Conservation (phyloP, 2,329 filamentous ascomycete species). For the Ceratocystis diversiconidia region DNA sequence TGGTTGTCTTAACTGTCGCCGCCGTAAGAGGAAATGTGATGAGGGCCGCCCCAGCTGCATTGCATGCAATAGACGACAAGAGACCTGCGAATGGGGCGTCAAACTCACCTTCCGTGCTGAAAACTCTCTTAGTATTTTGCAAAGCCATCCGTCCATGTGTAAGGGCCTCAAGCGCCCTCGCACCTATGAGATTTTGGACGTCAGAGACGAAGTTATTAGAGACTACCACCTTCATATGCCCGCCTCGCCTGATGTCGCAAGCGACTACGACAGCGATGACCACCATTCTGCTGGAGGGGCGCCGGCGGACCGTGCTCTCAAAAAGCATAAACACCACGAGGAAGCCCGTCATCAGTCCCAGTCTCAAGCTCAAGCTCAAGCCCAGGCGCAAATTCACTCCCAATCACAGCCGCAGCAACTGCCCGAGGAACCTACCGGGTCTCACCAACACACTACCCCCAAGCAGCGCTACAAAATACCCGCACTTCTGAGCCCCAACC, state of each 20-base stretch:
- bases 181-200: conserved; percentile 27
- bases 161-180: conserved; percentile 22
- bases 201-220: conserved; percentile 27
- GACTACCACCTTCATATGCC: conserved; percentile 25
- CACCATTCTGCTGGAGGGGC: not conserved
- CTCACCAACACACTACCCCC: conserved; percentile 6
- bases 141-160: conserved; percentile 26
- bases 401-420: not conserved
- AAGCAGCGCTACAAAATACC: conserved; percentile 13
- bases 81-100: conserved; percentile 28
- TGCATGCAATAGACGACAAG: conserved; percentile 24
- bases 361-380: not conserved
- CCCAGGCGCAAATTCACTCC: not conserved
- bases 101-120: conserved; percentile 28
- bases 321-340: not conserved
- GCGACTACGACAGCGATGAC: conserved; percentile 16
- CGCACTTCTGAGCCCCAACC: conserved; percentile 3
- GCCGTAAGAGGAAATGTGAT: conserved; percentile 29
- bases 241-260: conserved; percentile 11
- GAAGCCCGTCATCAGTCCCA: not conserved
- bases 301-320: not conserved
- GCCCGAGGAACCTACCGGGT: not conserved
- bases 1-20: conserved; percentile 28
- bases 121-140: conserved; percentile 26
- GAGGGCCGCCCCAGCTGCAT: conserved; percentile 27